Evolutionary conservation across 257 asterid genomes (phyloP).

Genomic region (Jacaranda copaia): DNA sequence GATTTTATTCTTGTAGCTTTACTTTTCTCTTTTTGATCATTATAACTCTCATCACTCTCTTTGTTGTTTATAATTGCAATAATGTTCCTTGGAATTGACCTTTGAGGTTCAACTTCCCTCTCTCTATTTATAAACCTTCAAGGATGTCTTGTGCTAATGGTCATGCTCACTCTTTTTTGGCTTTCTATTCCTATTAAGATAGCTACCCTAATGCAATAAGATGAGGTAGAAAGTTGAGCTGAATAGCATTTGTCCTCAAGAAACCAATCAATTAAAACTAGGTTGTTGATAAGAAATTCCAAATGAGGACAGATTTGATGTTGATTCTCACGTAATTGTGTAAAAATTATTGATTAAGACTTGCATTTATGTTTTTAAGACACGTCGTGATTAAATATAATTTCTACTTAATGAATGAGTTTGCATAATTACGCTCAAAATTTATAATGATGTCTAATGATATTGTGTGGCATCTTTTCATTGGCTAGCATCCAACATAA

Average conservation of each 20-base stretch:
- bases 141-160: neutral
- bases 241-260: slow-evolving; percentile 1
- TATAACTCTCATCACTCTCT: slow-evolving; percentile 5
- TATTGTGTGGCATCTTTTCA: too few species aligned
- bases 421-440: too few species aligned
- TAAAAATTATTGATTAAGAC: too few species aligned
- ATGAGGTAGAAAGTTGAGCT: neutral
- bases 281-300: neutral
- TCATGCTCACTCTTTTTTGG: neutral
- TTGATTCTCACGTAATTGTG: neutral
- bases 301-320: neutral
- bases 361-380: too few species aligned
- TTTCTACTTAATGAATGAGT: neutral
- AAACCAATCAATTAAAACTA: neutral
- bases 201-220: too few species aligned
- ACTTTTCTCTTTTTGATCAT: slow-evolving; percentile 38
- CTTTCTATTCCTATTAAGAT: too few species aligned
- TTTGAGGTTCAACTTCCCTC: neutral
- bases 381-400: too few species aligned
- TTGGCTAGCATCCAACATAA: too few species aligned
- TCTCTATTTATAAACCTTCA: neutral
- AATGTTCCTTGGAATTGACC: neutral
- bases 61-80: slow-evolving; percentile 13
- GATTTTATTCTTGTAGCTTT: slow-evolving; percentile 33
- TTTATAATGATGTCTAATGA: too few species aligned